Percentiles rank a stretch among this genome's conserved stretches.
Evolutionary conservation across 1,139 yeast genomes (phyloP).

Genomic region (Meyerozyma guilliermondii): DNA sequence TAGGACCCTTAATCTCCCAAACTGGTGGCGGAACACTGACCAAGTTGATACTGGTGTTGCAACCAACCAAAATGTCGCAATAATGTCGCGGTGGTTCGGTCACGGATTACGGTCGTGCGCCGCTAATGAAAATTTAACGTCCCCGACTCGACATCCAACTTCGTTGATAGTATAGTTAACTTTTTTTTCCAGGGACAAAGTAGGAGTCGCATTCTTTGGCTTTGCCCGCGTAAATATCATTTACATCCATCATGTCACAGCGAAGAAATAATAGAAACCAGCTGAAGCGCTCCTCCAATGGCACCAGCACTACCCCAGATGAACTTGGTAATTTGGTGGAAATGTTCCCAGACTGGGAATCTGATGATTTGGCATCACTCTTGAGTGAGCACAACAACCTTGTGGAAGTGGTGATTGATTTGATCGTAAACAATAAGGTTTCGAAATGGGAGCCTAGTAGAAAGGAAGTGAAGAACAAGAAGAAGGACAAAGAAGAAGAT

Average conservation of each 20-base stretch:
- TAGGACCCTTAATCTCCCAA: conserved; percentile 7
- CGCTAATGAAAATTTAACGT: conserved; percentile 2
- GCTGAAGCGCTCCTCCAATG: conserved; percentile 37
- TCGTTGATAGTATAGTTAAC: neutral
- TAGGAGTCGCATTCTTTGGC: conserved; percentile 1
- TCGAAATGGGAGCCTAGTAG: conserved; percentile 56
- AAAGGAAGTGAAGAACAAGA: conserved; percentile 43
- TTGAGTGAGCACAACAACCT: conserved; percentile 70
- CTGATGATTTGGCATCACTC: conserved; percentile 74
- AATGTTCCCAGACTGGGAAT: conserved; percentile 93
- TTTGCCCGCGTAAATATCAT: neutral
- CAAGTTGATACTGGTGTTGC: conserved; percentile 1
- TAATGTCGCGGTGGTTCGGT: neutral
- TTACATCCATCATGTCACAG: conserved; percentile 14
- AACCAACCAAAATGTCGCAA: neutral
- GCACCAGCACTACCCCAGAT: conserved; percentile 13
- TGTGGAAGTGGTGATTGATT: conserved; percentile 74
- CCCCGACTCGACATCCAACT: neutral
- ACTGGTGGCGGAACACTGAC: neutral
- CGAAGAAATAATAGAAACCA: conserved; percentile 43
- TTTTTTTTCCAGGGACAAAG: conserved; percentile 1
- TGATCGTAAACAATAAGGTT: conserved; percentile 78
- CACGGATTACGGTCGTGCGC: conserved; percentile 1
- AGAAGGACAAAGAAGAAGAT: conserved; percentile 7
- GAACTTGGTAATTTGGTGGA: conserved; percentile 64